Percentiles rank a stretch among this genome's conserved stretches.
phyloP scores from a whole-genome alignment of 78 protist genomes.

The Capsaspora owczarzaki region DNA sequence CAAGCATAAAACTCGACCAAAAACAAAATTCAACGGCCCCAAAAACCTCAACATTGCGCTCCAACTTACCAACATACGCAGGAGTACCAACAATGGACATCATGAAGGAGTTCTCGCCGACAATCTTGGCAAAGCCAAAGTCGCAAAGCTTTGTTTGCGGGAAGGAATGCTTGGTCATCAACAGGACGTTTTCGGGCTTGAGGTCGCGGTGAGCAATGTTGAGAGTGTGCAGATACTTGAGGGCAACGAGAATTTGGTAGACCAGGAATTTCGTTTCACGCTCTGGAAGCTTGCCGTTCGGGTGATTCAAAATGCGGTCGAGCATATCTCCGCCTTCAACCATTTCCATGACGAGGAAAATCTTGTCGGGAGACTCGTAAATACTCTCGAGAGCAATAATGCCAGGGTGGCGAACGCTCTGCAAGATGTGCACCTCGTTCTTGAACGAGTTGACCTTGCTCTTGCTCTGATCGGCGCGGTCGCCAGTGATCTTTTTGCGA shows the following conservation, averaged over 20 bases:
- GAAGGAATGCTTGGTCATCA: not conserved
- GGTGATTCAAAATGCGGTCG: slow-evolving; percentile 3
- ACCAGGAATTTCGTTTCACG: not conserved
- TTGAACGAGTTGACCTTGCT: no score
- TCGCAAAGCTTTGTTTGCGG: slow-evolving; percentile 21
- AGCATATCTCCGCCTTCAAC: slow-evolving; percentile 26
- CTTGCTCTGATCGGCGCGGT: not conserved
- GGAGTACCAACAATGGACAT: slow-evolving; percentile 21
- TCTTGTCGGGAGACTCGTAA: not conserved
- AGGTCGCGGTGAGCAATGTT: not conserved
- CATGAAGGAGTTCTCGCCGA: slow-evolving; percentile 32
- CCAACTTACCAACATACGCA: no score
- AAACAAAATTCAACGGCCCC: no score
- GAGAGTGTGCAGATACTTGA: not conserved
- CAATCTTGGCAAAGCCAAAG: slow-evolving; percentile 25
- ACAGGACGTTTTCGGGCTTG: slow-evolving; percentile 28
- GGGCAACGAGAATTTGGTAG: slow-evolving; percentile 17
- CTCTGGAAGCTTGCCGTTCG: slow-evolving; percentile 1
- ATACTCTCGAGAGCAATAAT: not conserved
- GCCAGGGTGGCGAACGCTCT: not conserved
- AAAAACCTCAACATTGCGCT: no score
- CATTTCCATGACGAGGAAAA: slow-evolving; percentile 8
- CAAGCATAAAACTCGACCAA: no score
- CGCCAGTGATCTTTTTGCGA: not conserved
- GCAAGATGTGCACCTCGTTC: not conserved